These are phyloP conservation scores for Neospora caninum DNA, from an alignment of 169 alveolate genomes.

Conservation along the genomic window DNA sequence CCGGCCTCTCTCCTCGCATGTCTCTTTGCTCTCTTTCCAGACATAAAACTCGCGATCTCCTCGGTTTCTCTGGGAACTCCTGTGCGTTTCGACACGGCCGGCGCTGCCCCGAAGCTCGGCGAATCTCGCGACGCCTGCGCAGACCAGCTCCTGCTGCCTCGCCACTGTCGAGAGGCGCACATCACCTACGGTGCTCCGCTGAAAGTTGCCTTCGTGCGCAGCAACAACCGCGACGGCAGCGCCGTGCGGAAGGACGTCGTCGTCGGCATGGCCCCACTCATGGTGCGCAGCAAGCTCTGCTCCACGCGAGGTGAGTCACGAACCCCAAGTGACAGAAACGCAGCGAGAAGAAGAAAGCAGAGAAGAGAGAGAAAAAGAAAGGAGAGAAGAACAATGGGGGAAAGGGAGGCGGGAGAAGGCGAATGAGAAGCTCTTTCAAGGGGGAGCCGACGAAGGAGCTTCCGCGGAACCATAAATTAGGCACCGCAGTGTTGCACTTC, in stretches of 20 bases:
- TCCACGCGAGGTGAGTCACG: neutral
- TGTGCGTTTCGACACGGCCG: neutral
- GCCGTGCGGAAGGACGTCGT: slow-evolving; percentile 66
- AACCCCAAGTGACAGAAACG: neutral
- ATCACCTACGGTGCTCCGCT: slow-evolving; percentile 71
- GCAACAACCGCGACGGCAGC: slow-evolving; percentile 43
- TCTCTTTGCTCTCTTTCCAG: neutral
- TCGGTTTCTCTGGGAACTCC: slow-evolving; percentile 43
- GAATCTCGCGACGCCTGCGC: neutral
- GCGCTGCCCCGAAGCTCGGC: neutral
- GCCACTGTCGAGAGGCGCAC: slow-evolving; percentile 69
- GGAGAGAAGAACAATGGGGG: no score
- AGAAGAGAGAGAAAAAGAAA: neutral
- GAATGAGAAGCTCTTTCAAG: no score
- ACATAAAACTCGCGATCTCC: slow-evolving; percentile 46
- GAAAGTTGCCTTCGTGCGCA: slow-evolving; percentile 48
- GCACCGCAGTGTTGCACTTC: no score
- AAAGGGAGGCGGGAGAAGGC: no score
- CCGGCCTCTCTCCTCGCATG: neutral
- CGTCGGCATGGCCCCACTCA: slow-evolving; percentile 96
- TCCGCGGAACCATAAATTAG: no score
- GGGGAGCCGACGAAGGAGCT: no score
- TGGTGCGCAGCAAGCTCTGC: slow-evolving; percentile 96
- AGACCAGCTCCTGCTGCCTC: slow-evolving; percentile 51
- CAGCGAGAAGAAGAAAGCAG: neutral